phyloP scores from a whole-genome alignment of 768 basidiomycete genomes.

The Boletus rufocinnamomeus region DNA sequence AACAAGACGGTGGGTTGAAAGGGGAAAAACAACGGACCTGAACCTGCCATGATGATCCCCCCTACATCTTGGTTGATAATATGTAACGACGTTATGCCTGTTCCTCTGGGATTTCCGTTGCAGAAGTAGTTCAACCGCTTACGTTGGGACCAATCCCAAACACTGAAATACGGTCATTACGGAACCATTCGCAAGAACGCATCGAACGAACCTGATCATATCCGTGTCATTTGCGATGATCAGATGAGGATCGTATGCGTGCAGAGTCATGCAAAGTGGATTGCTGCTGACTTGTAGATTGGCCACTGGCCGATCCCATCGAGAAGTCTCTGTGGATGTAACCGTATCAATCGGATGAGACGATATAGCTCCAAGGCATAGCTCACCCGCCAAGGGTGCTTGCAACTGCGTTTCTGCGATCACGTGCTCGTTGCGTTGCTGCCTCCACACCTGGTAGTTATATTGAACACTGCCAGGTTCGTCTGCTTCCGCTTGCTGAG shows the following conservation, averaged over 20 bases:
- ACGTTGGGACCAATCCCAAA: conserved; percentile 92
- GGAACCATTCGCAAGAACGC: neutral
- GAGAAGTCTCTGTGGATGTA: conserved; percentile 48
- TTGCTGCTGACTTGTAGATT: conserved; percentile 59
- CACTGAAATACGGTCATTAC: conserved; percentile 45
- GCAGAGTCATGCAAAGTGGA: conserved; percentile 82
- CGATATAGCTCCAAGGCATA: conserved; percentile 23
- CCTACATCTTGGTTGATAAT: conserved; percentile 96
- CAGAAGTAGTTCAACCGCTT: conserved; percentile 80
- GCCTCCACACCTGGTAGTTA: conserved; percentile 95
- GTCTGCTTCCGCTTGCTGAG: conserved; percentile 88
- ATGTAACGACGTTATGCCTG: conserved; percentile 83
- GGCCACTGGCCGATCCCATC: conserved; percentile 75
- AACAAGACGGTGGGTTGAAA: neutral
- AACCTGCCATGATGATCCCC: conserved; percentile 84
- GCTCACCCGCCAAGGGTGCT: conserved; percentile 72
- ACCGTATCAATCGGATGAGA: neutral
- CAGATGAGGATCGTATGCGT: conserved; percentile 89
- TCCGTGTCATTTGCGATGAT: conserved; percentile 84
- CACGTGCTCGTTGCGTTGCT: conserved; percentile 85
- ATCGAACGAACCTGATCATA: conserved; percentile 67
- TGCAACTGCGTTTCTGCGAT: conserved; percentile 68
- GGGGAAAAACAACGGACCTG: conserved; percentile 53
- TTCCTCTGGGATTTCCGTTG: conserved; percentile 83
- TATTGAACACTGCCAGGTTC: conserved; percentile 94